Evolutionary conservation across 306 rosid species (phyloP).

Genomic region (Inga oerstediana): DNA sequence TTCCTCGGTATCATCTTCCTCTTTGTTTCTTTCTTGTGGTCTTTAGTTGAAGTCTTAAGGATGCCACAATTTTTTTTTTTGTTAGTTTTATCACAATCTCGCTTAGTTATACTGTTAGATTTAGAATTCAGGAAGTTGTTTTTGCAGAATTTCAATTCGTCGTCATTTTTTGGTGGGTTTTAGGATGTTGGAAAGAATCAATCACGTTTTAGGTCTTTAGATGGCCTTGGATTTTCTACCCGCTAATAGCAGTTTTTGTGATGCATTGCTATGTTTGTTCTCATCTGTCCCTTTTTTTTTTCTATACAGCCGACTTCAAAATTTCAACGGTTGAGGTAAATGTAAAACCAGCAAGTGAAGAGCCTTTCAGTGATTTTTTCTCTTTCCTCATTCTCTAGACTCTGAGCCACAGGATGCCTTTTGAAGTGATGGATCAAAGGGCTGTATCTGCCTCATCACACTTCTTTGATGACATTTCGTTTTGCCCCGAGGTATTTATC

Average conservation of each 20-base stretch:
- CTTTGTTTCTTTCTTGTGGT: constrained; percentile 23
- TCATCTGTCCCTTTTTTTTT: constrained; percentile 22
- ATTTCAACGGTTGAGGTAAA: constrained; percentile 43
- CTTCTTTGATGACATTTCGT: constrained; percentile 60
- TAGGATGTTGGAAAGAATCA: not conserved
- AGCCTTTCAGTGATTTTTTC: constrained; percentile 12
- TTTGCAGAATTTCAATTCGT: constrained; percentile 17
- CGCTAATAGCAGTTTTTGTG: constrained; percentile 5
- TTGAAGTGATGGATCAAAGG: constrained; percentile 68
- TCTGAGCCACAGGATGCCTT: constrained; percentile 67
- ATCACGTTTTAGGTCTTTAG: not conserved
- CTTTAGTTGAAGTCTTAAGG: constrained; percentile 34
- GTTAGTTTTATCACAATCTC: constrained; percentile 18
- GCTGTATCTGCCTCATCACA: constrained; percentile 64
- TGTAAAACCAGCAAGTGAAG: constrained; percentile 40
- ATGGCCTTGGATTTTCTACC: constrained; percentile 17
- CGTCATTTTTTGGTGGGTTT: not conserved
- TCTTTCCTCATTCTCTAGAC: constrained; percentile 35
- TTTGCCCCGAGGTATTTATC: constrained; percentile 62
- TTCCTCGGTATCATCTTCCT: constrained; percentile 15
- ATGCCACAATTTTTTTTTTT: constrained; percentile 28
- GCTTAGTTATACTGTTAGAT: constrained; percentile 14
- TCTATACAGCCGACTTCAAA: constrained; percentile 30
- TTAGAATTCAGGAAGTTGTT: not conserved
- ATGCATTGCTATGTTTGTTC: constrained; percentile 17